Evolutionary conservation across 75 land plant species (phyloP), one percentile per base, ranked within the genome.

Genomic region (Chamaecyparis obtusa): DNA sequence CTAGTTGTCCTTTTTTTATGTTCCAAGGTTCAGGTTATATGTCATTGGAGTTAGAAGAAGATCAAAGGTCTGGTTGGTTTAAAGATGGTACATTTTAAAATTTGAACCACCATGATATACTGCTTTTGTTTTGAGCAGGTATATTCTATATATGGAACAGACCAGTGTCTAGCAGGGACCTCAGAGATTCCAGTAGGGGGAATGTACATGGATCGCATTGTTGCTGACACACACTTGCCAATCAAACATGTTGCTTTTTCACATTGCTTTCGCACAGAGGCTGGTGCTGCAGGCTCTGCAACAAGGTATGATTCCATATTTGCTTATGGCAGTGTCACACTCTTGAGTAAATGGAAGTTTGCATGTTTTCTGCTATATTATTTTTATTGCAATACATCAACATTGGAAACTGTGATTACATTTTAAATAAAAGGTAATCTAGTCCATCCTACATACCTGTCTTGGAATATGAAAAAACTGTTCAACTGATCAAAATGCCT

Each of bases 141-240:
- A 37, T 98, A 98, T 87, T 96, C 96, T 41, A 94, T 98, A 41
- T 96, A 96, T 88, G 97, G 93, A 48, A 96, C 93, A 86, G 98
- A 98, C 75, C 95, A 94, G 54, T 96, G 98, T 90, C 94, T 98
- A 74, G 96, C 96, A 64, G 99, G 99, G 41, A 98, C 99, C 43
- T 98, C 99, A 81, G 99, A 98, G 88, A 98, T 98, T 83, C 99
- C 96, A 76, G 92, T 98, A n/a, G 99, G 98, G 13, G 99, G 98
- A 36, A 92, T 98, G 87, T 97, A 96, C 86, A 98, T 98, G 98
- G 96, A 96, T 85, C 92, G 94, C 43, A 96, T 98, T 84, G 87
- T 98, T 67, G 32, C 90, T n/a, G 98, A 98, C 39, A 89, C 94
- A 13, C 78, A 57, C 35, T 91, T 98, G 84, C 99, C 99, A 85